Evolutionary conservation across 768 basidiomycete genomes (phyloP), one percentile per base, ranked within the genome.

Genomic region (Suillus fuscotomentosus): DNA sequence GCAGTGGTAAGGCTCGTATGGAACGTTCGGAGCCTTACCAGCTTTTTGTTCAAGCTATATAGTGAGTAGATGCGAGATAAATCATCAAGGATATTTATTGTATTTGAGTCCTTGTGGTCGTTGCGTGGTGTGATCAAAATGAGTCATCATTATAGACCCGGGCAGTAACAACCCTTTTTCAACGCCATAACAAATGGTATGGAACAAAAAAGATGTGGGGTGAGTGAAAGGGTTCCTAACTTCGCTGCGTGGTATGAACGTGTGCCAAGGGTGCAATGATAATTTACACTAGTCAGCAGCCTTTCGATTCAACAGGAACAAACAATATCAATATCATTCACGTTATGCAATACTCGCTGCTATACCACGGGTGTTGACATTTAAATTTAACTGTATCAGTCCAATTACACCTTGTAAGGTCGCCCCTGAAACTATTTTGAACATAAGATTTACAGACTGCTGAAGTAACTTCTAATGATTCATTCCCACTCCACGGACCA

Each of bases 11-110:
- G 34, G 61, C 68, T 1, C 63, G 60, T 3, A 67, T 72, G 1
- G 71, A 73, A 0, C 1, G 68, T 63, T 15, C 31, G 11, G 14
- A 48, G 50, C 70, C 70, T 0, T 75, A 77, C 64, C 63, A 74
- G 42, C 57, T 75, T 0, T 67, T 66, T 60, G 47, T 77, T 14
- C 57, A 55, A 50, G 34, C 66, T 42, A 41, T 65, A 14, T 48
- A 50, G 53, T 17, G n/a, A 48, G 17, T 55, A 57, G 36, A 57
- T 10, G 60, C 22, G n/a, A 60, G 45, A 53, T 22, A 20, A 8
- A 24, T 62, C 2, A 15, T 39, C 22, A 17, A 41, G 14, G 13
- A 38, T 56, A 22, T 22, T 36, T 56, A 22, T 22, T n/a, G 38
- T 6, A 57, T 39, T 57, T 41, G 56, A 41, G 22, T 8, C 38